Evolutionary conservation across 108 stramenopile genomes (phyloP), one percentile per base, ranked within the genome.

Genomic region (Nitzschia sp.): DNA sequence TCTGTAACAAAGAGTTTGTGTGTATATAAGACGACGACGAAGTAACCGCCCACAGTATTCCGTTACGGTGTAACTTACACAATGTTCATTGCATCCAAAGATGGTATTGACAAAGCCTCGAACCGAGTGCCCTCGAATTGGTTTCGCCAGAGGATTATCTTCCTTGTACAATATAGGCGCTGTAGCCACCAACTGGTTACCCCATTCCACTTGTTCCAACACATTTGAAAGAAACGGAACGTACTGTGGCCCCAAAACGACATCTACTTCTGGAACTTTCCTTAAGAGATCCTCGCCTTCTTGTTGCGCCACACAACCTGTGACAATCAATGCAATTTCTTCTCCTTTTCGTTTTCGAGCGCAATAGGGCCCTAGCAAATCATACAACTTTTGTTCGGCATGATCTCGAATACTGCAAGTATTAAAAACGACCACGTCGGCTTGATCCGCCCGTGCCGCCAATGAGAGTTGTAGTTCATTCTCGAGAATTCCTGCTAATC

Each of bases 271-370:
- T 0, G 97, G 97, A 33, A 92, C 81, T 31, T 93, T 79, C 38
- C 83, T 58, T 55, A 98, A 68, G 13, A 98, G 61, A 18, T 70
- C 75, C 66, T 95, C 88, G 29, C 96, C 97, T 77, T 98, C 97
- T 73, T 98, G 97, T 68, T 98, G 97, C 4, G 97, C 97, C 2
- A 98, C 97, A 79, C 97, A 98, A 13, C 97, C 97, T 1, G 97
- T 90, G 4, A 98, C 95, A 42, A 97, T 87, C 25, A 98, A 83
- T 29, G 94, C 88, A 54, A 97, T 65, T 68, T 70, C 51, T 48
- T 83, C 57, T 29, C 94, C 95, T 17, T 80, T 57, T 2, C 93
- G 83, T 73, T 93, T 93, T 33, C 83, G 66, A 0, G 82, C 84
- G 1, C 89, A 70, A 35, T 81, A 84, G 0, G 88, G 88, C 23